Base-by-base conservation (phyloP, 306 rosid species). In the Carpinus fangiana region DNA sequence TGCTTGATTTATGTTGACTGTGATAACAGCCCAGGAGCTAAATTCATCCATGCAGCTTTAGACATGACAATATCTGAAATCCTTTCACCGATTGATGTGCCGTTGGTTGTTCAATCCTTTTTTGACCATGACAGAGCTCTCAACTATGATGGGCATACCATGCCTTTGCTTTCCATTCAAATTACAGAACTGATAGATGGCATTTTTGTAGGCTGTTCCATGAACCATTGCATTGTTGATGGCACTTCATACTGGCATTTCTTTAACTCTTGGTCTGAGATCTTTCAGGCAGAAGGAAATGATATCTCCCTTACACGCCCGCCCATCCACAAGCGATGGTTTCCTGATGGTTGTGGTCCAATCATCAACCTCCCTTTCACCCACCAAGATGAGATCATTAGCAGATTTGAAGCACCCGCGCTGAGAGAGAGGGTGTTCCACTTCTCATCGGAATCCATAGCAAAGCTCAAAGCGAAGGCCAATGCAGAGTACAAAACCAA, bases 161-260 rank as follows among this genome's bases (percentile, higher is more conserved):
- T 76, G 85, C 78, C 95, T 12, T 51, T 91, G 70, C 72, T 93
- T 1, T 70, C 95, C 3, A 47, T 87, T 60, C 86, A 93, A 71
- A 87, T 91, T 53, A 90, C 93, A 0, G 90, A 91, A 26, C 47
- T 93, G 1, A 6, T 60, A 0, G 96, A 91, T 53, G 97, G 91
- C 12, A 73, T 91, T 56, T 90, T 90, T 88, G 74, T 91, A 1
- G 98, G 92, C 1, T 87, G 90, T 56, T 91, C 95, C 54, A 71
- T 87, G 74, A 88, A 86, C 56, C 98, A 91, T 17, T 0, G 1
- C 23, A 3, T 88, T 2, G 91, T 8, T 3, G 92, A 93, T 62
- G 95, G 93, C 5, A 88, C 87, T n/a, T 70, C 91, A 4, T 89
- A 73, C 76, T 93, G 92, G 98, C 78, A 76, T 61, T 91, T 91